A percentile compares a stretch with the other conserved stretches of the same genome.
Conservation (phyloP, 2,329 filamentous ascomycete genomes). For the Aspergillus spinulosporus region DNA sequence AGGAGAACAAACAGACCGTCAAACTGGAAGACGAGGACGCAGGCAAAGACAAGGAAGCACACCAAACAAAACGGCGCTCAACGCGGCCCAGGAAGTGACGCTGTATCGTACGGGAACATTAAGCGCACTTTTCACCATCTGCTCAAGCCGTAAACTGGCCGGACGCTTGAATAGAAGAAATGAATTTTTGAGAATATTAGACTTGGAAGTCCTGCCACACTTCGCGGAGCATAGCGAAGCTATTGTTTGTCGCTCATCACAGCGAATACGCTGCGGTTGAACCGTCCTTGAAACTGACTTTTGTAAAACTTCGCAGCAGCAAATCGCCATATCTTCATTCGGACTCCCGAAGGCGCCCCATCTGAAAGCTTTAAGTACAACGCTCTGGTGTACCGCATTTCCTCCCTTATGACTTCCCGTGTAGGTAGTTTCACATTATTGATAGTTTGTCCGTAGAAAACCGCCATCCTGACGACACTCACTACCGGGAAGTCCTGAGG, state of each 20-base stretch:
- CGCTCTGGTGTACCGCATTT: constrained; percentile 63
- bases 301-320: constrained; percentile 62
- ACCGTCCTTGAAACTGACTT: constrained; percentile 64
- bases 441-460: constrained; percentile 44
- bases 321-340: constrained; percentile 58
- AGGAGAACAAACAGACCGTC: constrained; percentile 21
- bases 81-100: constrained; percentile 29
- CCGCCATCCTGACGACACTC: constrained; percentile 63
- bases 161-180: background rate
- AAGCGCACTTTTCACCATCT: background rate
- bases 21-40: constrained; percentile 29
- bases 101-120: background rate
- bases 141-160: background rate
- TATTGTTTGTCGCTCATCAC: constrained; percentile 47
- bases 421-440: constrained; percentile 8
- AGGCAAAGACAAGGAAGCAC: constrained; percentile 14
- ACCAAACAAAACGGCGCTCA: constrained; percentile 32
- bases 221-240: constrained; percentile 34
- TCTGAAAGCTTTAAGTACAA: constrained; percentile 69
- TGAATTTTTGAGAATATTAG: constrained; percentile 8
- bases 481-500: constrained; percentile 51
- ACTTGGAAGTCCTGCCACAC: constrained; percentile 32
- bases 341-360: constrained; percentile 69
- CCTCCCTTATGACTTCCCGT: constrained; percentile 60
- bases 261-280: constrained; percentile 65